Evolutionary conservation across 176 grass and related monocot genomes (phyloP), one percentile per base, ranked within the genome.

Genomic region (Canna indica): DNA sequence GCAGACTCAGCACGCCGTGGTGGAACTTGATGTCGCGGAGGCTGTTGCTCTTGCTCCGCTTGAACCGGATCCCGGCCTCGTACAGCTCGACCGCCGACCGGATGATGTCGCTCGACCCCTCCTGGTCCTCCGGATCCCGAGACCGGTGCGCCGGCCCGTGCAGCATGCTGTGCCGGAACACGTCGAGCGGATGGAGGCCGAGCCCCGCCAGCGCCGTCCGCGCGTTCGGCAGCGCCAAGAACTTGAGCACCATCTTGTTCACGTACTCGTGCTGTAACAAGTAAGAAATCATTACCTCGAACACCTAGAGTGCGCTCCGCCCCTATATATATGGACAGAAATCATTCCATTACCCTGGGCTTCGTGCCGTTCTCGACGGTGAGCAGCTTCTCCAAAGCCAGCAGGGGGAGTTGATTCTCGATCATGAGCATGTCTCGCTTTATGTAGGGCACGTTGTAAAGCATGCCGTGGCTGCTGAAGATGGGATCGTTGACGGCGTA

Each of bases 381-480:
- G 27, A 83, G 22, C 24, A 95, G 87, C 59, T 15, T 81, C 32
- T 83, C 77, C 13, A 95, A 74, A 2, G 87, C 81, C 7, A 90
- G 79, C 41, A 95, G 74, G 2, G 87, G 91, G 34, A 90, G 44
- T 70, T 95, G 91, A 64, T 95, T 95, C 80, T 95, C 87, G 25
- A 95, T 73, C 91, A 95, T 85, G 25, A 95, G 84, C 84, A 87
- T 88, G 64, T 95, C 91, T 0, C 91, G 79, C 33, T 71, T 76
- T 15, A 90, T 85, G 81, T 85, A 95, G 0, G 91, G 87, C 61
- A 90, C 71, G 62, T 74, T 81, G 75, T 90, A 90, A 10, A 95
- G 84, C 38, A 88, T 76, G 0, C 91, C 84, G 1, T 95, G 91
- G 8, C 22, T 73, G 53, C 91, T 95, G 26, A 95, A 95, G 59